Evolutionary conservation across 192 early-diverging fungal species (phyloP).

Genomic region (Coemansia sp.): DNA sequence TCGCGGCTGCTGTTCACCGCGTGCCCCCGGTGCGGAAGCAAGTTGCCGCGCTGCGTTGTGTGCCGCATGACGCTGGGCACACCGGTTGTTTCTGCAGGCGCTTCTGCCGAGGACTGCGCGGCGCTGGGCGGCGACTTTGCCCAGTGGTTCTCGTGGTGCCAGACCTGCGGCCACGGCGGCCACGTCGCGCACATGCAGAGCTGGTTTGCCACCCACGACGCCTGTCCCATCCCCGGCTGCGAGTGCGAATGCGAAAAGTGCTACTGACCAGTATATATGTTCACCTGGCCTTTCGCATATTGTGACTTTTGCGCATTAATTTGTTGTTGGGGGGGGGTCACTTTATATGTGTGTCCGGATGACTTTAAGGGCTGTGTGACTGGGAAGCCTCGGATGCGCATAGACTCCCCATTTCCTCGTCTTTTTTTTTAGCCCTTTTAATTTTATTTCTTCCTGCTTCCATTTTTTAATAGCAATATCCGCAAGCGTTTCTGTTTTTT

Average conservation of each 20-base stretch:
- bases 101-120: constrained; percentile 1
- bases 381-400: too few relatives aligned
- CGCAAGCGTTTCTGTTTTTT: background rate
- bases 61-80: constrained; percentile 54
- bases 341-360: too few relatives aligned
- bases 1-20: constrained; percentile 38
- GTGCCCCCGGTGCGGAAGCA: constrained; percentile 41
- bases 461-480: too few relatives aligned
- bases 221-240: constrained; percentile 94
- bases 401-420: too few relatives aligned
- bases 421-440: too few relatives aligned
- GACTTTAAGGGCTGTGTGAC: too few relatives aligned
- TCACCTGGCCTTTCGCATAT: too few relatives aligned
- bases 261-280: too few relatives aligned
- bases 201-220: constrained; percentile 85
- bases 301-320: too few relatives aligned
- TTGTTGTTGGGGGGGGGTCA: too few relatives aligned
- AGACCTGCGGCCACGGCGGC: constrained; percentile 95
- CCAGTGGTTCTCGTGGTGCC: constrained; percentile 98
- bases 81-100: constrained; percentile 12
- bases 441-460: too few relatives aligned
- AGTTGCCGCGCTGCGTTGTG: constrained; percentile 50
- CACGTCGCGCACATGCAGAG: constrained; percentile 85
- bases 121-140: constrained; percentile 61
- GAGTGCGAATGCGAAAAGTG: constrained; percentile 39